Percentiles rank a stretch among this genome's conserved stretches.
Evolutionary conservation across 2,329 filamentous ascomycete species (phyloP).

Genomic region (Scedosporium aurantiacum): DNA sequence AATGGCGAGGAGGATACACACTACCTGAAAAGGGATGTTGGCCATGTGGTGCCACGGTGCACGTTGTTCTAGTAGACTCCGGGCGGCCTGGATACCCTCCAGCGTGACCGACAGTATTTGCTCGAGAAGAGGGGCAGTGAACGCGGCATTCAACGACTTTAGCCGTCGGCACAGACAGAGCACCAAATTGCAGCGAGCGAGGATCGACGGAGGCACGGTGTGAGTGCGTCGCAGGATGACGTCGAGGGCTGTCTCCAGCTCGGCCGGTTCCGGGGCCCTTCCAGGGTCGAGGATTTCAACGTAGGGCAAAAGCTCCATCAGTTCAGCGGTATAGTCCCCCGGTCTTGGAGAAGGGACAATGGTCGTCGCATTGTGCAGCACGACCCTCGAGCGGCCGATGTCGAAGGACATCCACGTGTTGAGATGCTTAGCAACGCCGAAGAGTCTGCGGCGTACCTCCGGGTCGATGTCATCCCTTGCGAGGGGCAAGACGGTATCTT

Average conservation of each 20-base stretch:
- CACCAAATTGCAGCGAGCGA: slow-evolving; percentile 42
- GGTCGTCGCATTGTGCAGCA: slow-evolving; percentile 31
- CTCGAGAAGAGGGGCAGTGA: slow-evolving; percentile 30
- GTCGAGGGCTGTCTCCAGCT: slow-evolving; percentile 30
- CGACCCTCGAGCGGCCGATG: slow-evolving; percentile 41
- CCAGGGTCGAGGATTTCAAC: slow-evolving; percentile 44
- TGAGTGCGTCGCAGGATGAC: slow-evolving; percentile 28
- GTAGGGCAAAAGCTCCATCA: slow-evolving; percentile 40
- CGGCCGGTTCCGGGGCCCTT: slow-evolving; percentile 25
- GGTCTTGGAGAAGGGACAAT: slow-evolving; percentile 25
- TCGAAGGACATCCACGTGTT: slow-evolving; percentile 51
- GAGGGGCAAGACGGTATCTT: slow-evolving; percentile 10
- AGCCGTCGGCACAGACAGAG: slow-evolving; percentile 45
- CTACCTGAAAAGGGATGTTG: slow-evolving; percentile 48
- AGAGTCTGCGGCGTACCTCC: slow-evolving; percentile 30
- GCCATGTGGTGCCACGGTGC: slow-evolving; percentile 49
- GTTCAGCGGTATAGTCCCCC: slow-evolving; percentile 32
- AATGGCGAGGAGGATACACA: slow-evolving; percentile 44
- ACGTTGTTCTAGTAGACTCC: slow-evolving; percentile 29
- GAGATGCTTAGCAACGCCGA: slow-evolving; percentile 43
- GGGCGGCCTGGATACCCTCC: slow-evolving; percentile 34
- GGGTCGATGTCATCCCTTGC: slow-evolving; percentile 18
- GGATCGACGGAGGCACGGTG: slow-evolving; percentile 28
- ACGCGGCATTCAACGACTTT: slow-evolving; percentile 35
- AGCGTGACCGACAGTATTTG: slow-evolving; percentile 34